phyloP scores from a whole-genome alignment of 1,284 basidiomycete genomes.

The Heliocybe sulcata region DNA sequence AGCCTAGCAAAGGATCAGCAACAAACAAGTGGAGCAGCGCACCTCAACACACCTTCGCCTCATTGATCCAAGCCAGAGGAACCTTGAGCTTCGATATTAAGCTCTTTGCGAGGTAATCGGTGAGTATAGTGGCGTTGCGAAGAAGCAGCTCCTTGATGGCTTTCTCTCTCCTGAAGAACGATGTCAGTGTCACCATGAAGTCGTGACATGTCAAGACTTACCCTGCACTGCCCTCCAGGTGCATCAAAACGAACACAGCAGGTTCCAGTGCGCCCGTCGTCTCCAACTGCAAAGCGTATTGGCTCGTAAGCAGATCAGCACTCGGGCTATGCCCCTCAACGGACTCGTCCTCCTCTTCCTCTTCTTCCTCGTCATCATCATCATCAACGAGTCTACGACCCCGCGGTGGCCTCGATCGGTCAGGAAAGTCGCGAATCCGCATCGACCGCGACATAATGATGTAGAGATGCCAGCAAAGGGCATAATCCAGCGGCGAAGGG shows the following conservation, averaged over 20 bases:
- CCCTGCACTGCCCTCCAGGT: slow-evolving; percentile 78
- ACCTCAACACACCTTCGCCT: slow-evolving; percentile 61
- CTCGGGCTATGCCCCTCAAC: slow-evolving; percentile 72
- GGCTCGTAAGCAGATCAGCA: slow-evolving; percentile 78
- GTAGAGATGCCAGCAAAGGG: slow-evolving; percentile 92
- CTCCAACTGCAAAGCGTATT: slow-evolving; percentile 88
- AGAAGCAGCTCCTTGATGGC: slow-evolving; percentile 79
- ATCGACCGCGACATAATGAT: slow-evolving; percentile 82
- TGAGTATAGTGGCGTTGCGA: slow-evolving; percentile 63
- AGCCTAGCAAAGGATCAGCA: slow-evolving; percentile 39
- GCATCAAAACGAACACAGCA: slow-evolving; percentile 85
- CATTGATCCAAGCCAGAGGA: slow-evolving; percentile 82
- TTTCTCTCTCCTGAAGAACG: slow-evolving; percentile 52
- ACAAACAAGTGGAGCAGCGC: neutral
- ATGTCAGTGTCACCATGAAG: neutral
- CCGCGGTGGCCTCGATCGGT: slow-evolving; percentile 46
- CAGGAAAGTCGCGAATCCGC: slow-evolving; percentile 78
- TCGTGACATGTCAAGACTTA: slow-evolving; percentile 28
- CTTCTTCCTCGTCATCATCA: slow-evolving; percentile 28
- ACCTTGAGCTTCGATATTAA: slow-evolving; percentile 74
- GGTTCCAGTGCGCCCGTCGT: slow-evolving; percentile 76
- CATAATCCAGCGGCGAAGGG: slow-evolving; percentile 71
- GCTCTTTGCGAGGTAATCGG: slow-evolving; percentile 67
- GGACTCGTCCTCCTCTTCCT: slow-evolving; percentile 31
- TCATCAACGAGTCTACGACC: neutral